A percentile compares a stretch with the other conserved stretches of the same genome.
Conservation (phyloP, 78 protist genomes). For the Dictyostelium firmibasis region DNA sequence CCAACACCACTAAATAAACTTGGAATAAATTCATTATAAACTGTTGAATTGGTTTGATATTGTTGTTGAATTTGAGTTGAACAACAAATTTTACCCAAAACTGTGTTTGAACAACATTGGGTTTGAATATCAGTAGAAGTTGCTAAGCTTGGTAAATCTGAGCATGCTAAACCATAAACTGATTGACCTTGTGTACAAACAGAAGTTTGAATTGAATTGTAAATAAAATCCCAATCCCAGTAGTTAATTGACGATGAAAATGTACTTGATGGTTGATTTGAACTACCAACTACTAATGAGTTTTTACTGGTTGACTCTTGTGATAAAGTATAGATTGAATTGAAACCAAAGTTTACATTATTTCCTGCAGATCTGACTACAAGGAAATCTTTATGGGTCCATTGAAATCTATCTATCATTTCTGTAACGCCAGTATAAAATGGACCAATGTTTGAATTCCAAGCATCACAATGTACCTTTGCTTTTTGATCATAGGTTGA, state of each 20-base stretch:
- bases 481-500: slow-evolving; percentile 1
- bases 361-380: slow-evolving; percentile 34
- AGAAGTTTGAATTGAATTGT: neutral
- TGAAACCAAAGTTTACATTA: neutral
- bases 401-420: slow-evolving; percentile 18
- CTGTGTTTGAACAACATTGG: neutral
- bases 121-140: neutral
- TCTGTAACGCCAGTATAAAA: neutral
- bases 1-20: slow-evolving; percentile 20
- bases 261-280: neutral
- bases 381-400: neutral
- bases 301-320: slow-evolving; percentile 29
- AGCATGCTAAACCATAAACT: neutral
- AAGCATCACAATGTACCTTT: slow-evolving; percentile 28
- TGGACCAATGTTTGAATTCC: slow-evolving; percentile 37
- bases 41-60: neutral
- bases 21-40: neutral
- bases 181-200: neutral
- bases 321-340: neutral
- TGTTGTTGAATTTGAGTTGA: neutral
- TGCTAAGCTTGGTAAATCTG: neutral
- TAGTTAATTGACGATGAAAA: neutral
- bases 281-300: slow-evolving; percentile 25
- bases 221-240: slow-evolving; percentile 22
- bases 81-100: neutral